phyloP scores from a whole-genome alignment of 805 yeast species.

The Candida sanyiensis region DNA sequence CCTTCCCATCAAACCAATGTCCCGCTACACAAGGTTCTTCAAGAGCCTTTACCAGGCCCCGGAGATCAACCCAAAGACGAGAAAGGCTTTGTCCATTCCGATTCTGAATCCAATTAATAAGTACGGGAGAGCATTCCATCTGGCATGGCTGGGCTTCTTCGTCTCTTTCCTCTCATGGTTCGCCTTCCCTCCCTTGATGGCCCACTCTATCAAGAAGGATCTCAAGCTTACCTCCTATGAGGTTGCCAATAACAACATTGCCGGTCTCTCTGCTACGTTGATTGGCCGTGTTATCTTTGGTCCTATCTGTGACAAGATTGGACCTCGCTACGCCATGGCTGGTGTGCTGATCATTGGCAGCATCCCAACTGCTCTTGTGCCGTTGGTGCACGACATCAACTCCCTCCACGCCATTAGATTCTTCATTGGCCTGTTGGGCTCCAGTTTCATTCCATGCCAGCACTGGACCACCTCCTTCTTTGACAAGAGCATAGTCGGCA shows the following conservation, averaged over 20 bases:
- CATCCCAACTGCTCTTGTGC: constrained; percentile 27
- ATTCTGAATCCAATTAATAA: constrained; percentile 23
- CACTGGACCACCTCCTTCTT: constrained; percentile 27
- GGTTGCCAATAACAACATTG: constrained; percentile 28
- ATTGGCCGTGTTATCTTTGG: constrained; percentile 27
- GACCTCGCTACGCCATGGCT: constrained; percentile 28
- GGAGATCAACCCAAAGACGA: constrained; percentile 24
- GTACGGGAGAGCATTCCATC: constrained; percentile 25
- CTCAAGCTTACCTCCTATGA: constrained; percentile 22
- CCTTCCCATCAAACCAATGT: too few species aligned
- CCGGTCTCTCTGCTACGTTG: constrained; percentile 28
- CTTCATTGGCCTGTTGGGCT: constrained; percentile 36
- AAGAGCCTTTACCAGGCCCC: constrained; percentile 22
- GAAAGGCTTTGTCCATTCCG: constrained; percentile 26
- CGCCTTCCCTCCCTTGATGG: constrained; percentile 29
- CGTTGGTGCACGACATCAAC: constrained; percentile 21
- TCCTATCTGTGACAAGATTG: constrained; percentile 26
- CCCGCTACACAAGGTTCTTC: background rate
- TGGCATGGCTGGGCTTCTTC: constrained; percentile 30
- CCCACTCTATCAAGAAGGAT: constrained; percentile 23
- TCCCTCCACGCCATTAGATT: constrained; percentile 31
- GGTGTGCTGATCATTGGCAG: constrained; percentile 24
- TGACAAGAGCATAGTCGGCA: constrained; percentile 28
- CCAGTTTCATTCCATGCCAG: constrained; percentile 28
- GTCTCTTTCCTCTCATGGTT: constrained; percentile 30